These are phyloP conservation scores for Penicilliopsis zonata DNA, from an alignment of 495 filamentous ascomycete species.

Conservation along the genomic window DNA sequence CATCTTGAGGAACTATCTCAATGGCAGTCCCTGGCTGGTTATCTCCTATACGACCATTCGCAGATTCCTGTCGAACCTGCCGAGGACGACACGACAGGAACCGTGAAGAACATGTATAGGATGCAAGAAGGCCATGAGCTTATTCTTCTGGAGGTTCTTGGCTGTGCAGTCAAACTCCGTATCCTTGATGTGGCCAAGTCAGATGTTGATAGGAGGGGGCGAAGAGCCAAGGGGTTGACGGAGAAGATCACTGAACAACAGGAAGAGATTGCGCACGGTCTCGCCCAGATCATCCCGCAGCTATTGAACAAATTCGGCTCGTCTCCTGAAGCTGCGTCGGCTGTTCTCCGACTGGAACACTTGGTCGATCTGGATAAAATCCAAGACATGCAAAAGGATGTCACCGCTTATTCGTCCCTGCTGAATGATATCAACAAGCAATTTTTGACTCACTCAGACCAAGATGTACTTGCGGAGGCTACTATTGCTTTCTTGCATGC, in stretches of 20 bases:
- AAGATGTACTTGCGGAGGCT: conserved; percentile 74
- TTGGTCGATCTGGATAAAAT: conserved; percentile 79
- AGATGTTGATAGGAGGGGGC: conserved; percentile 45
- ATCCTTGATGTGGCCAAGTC: conserved; percentile 48
- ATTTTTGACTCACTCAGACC: conserved; percentile 80
- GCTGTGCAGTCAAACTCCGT: conserved; percentile 58
- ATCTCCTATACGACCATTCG: conserved; percentile 86
- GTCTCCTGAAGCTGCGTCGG: conserved; percentile 70
- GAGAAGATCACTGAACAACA: conserved; percentile 52
- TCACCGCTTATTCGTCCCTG: conserved; percentile 65
- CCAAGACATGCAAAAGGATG: conserved; percentile 77
- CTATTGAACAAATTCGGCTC: conserved; percentile 88
- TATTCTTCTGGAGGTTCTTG: conserved; percentile 76
- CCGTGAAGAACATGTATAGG: conserved; percentile 54
- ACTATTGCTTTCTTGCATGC: conserved; percentile 74
- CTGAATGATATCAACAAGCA: conserved; percentile 90
- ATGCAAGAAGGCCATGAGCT: conserved; percentile 69
- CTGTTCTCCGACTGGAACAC: conserved; percentile 78
- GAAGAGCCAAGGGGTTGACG: conserved; percentile 46
- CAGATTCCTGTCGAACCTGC: conserved; percentile 34
- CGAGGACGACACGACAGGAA: conserved; percentile 39
- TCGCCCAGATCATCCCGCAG: conserved; percentile 69
- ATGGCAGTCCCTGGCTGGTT: conserved; percentile 83
- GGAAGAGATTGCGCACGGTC: conserved; percentile 59
- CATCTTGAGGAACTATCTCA: conserved; percentile 64